These are phyloP conservation scores for bread wheat (Triticum aestivum) DNA, from an alignment of 176 grass and related monocot genomes.

Conservation along the genomic window DNA sequence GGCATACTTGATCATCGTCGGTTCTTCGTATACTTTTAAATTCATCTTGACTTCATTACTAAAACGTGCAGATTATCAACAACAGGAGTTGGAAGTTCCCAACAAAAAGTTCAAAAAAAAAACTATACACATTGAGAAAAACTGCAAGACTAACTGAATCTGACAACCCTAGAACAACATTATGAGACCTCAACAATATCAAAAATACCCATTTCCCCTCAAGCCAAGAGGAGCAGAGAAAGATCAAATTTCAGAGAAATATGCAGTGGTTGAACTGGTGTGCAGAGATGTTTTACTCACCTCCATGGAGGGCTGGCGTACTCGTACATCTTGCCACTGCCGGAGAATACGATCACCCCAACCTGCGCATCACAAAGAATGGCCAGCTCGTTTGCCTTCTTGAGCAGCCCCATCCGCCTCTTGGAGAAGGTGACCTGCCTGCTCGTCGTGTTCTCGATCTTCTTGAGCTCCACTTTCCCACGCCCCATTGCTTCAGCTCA, in stretches of 20 bases:
- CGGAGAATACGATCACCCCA: slow-evolving; percentile 69
- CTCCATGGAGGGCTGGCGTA: slow-evolving; percentile 71
- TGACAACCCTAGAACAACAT: background rate
- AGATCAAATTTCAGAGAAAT: slow-evolving; percentile 3
- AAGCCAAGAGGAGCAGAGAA: background rate
- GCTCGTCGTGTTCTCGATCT: slow-evolving; percentile 73
- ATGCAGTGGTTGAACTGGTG: background rate
- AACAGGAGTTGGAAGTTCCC: background rate
- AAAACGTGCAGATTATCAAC: background rate
- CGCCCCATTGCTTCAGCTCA: slow-evolving; percentile 50
- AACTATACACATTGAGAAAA: background rate
- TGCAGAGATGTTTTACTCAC: slow-evolving; percentile 25
- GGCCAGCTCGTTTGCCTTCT: slow-evolving; percentile 79
- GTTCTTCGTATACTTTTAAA: background rate
- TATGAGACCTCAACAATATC: background rate
- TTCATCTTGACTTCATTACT: background rate
- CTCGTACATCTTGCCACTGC: slow-evolving; percentile 73
- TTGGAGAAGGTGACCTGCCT: slow-evolving; percentile 91
- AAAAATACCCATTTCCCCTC: background rate
- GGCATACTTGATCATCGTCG: background rate
- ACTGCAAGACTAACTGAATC: background rate
- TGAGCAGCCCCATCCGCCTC: slow-evolving; percentile 67
- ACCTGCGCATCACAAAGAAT: slow-evolving; percentile 77
- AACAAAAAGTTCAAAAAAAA: background rate
- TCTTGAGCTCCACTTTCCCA: slow-evolving; percentile 81